Percentiles rank a stretch among this genome's conserved stretches.
These are phyloP conservation scores for Dujonia santamariae DNA, from an alignment of 1,139 yeast species.

Conservation along the genomic window DNA sequence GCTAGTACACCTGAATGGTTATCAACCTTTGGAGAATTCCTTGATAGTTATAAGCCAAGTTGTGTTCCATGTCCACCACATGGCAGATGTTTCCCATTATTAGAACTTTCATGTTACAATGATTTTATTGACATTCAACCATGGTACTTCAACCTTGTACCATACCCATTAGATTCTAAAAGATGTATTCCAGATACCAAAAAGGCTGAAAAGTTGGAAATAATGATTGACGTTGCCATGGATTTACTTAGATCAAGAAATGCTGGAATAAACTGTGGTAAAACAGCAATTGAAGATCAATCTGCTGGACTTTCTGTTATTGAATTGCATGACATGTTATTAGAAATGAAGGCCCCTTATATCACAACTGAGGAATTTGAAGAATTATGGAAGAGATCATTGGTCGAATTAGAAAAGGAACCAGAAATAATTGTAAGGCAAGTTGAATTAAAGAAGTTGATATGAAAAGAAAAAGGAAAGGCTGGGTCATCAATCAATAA, in stretches of 20 bases:
- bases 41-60: conserved; percentile 49
- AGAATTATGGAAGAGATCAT: conserved; percentile 71
- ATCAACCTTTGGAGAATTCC: conserved; percentile 23
- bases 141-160: conserved; percentile 53
- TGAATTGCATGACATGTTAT: conserved; percentile 59
- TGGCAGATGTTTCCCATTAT: conserved; percentile 65
- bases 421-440: conserved; percentile 86
- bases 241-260: conserved; percentile 66
- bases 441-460: conserved; percentile 33
- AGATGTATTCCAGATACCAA: conserved; percentile 76
- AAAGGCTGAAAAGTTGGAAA: conserved; percentile 64
- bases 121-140: conserved; percentile 60
- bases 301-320: conserved; percentile 51
- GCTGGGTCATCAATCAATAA: neutral
- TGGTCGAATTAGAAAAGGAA: conserved; percentile 62
- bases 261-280: conserved; percentile 69
- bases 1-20: conserved; percentile 13
- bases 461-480: neutral
- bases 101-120: conserved; percentile 64
- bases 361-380: conserved; percentile 74
- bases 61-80: conserved; percentile 82
- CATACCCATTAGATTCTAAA: conserved; percentile 45
- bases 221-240: conserved; percentile 65
- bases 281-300: conserved; percentile 30
- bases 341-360: conserved; percentile 55